These are phyloP conservation scores for Trichoderma afroharzianum DNA, from an alignment of 2,329 filamentous ascomycete species.

Conservation along the genomic window DNA sequence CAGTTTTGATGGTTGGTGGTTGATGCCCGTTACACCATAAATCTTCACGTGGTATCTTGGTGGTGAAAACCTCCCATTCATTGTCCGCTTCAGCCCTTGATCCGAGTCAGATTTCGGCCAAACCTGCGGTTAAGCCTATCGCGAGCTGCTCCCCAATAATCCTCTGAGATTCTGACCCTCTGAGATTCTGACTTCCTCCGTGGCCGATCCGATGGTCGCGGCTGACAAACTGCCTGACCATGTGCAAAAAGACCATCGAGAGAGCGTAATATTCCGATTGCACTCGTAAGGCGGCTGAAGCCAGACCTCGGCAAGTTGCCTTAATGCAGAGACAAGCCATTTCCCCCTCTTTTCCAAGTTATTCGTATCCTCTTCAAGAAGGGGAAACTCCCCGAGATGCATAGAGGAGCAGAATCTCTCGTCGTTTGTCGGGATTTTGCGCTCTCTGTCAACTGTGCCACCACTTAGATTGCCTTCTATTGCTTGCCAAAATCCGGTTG, in stretches of 20 bases:
- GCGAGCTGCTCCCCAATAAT: background rate
- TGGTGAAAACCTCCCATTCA: background rate
- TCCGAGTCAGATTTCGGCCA: background rate
- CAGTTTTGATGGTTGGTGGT: background rate
- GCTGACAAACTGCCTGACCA: background rate
- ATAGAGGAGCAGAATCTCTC: background rate
- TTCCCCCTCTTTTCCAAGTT: background rate
- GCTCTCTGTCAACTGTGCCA: background rate
- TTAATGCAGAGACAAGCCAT: background rate
- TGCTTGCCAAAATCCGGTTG: background rate
- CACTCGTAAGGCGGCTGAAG: background rate
- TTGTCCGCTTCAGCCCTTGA: background rate
- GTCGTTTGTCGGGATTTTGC: background rate
- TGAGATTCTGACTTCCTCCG: background rate
- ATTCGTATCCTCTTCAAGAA: background rate
- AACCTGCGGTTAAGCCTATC: background rate
- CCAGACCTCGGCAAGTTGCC: background rate
- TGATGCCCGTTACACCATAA: background rate
- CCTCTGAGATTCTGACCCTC: background rate
- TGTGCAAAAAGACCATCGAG: background rate
- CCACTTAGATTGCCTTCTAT: background rate
- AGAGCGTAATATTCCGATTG: background rate
- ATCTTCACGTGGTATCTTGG: background rate
- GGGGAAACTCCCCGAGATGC: background rate
- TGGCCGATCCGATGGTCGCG: background rate